These are phyloP conservation scores for Juglanconis sp. DNA, from an alignment of 2,329 filamentous ascomycete genomes.

Conservation along the genomic window DNA sequence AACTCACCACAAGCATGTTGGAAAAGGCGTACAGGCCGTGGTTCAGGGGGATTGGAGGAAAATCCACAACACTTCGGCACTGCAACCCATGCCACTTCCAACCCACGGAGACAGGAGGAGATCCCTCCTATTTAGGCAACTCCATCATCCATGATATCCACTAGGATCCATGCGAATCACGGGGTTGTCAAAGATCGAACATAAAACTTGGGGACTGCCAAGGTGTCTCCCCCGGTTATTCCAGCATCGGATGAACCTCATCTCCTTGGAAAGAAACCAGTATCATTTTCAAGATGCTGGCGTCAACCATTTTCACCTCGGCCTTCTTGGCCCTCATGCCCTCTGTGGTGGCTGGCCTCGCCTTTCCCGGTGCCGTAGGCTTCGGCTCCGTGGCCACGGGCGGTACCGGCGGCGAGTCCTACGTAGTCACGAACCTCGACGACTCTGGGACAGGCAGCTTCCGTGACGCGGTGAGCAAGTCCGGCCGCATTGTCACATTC, in stretches of 20 bases:
- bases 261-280: not conserved
- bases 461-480: conserved; percentile 42
- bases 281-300: conserved; percentile 1
- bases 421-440: conserved; percentile 42
- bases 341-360: conserved; percentile 17
- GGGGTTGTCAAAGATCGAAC: not conserved
- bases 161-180: not conserved
- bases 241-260: conserved; percentile 1
- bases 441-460: conserved; percentile 43
- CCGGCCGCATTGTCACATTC: conserved; percentile 43
- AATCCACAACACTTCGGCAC: not conserved
- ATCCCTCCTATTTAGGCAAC: not conserved
- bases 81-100: not conserved
- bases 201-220: not conserved
- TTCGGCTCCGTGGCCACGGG: conserved; percentile 44
- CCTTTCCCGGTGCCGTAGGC: conserved; percentile 45
- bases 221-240: not conserved
- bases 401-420: conserved; percentile 39
- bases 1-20: not conserved
- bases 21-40: not conserved
- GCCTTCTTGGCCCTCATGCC: conserved; percentile 1
- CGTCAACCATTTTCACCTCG: not conserved
- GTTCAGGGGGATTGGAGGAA: not conserved
- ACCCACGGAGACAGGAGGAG: not conserved
- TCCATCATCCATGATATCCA: not conserved